A percentile compares a stretch with the other conserved stretches of the same genome.
Conservation (phyloP, 1,139 yeast species). For the Sugiyamaella novakii region DNA sequence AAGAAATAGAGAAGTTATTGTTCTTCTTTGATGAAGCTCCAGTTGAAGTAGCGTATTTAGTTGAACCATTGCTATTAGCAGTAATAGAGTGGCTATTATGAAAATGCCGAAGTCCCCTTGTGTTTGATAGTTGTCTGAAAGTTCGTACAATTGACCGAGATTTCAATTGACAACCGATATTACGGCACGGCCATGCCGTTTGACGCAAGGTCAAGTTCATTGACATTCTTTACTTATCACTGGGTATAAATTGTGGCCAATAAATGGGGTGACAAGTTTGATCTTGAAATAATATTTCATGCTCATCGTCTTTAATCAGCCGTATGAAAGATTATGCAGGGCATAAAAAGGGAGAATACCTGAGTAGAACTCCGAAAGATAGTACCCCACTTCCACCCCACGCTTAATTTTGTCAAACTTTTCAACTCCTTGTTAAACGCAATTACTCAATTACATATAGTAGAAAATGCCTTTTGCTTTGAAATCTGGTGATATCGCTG, state of each 20-base stretch:
- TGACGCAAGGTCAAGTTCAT: conserved; percentile 5
- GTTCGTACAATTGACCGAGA: not conserved
- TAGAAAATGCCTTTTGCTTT: conserved; percentile 12
- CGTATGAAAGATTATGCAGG: too few relatives aligned
- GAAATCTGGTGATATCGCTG: conserved; percentile 24
- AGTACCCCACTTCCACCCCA: too few relatives aligned
- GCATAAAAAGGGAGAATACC: too few relatives aligned
- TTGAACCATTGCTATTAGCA: conserved; percentile 1
- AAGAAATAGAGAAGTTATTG: not conserved
- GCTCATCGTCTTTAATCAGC: too few relatives aligned
- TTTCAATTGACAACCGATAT: not conserved
- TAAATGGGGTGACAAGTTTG: too few relatives aligned
- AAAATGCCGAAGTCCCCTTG: conserved; percentile 3
- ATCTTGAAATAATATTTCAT: too few relatives aligned
- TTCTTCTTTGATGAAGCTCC: conserved; percentile 2
- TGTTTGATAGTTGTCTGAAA: not conserved
- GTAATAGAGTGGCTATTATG: not conserved
- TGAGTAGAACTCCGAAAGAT: too few relatives aligned
- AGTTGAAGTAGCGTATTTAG: not conserved
- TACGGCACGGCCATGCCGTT: not conserved
- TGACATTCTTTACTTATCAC: too few relatives aligned
- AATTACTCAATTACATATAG: too few relatives aligned
- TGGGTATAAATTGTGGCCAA: too few relatives aligned
- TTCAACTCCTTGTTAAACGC: not conserved
- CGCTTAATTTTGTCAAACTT: too few relatives aligned